Evolutionary conservation across 2,329 filamentous ascomycete species (phyloP), one percentile per base, ranked within the genome.

Genomic region (Cercospora janseana): DNA sequence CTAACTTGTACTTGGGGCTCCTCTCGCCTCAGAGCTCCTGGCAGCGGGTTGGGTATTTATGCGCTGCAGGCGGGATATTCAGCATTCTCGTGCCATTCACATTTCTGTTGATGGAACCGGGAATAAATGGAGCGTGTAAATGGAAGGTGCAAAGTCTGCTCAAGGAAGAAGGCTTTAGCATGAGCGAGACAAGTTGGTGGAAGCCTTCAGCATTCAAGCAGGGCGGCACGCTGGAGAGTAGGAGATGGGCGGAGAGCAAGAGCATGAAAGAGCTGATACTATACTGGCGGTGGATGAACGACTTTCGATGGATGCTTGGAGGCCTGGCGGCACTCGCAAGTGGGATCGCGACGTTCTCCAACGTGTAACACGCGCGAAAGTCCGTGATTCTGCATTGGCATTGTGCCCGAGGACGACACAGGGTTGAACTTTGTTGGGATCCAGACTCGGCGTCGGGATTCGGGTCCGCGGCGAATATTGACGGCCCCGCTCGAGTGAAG

Each of bases 21-120:
- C 12, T 38, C 13, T 29, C 44, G 23, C 32, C 24, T 9, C 15
- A 4, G 13, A 12, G 34, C 23, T 47, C 44, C 24, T 47, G 44
- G 44, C 4, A 41, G 26, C 31, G 1, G 27, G 41, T 7, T 4
- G 35, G 63, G 7, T 70, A 70, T 38, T 26, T 62, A 13, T 46
- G 38, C 6, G 60, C 59, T 4, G 49, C 58, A 4, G 53, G 63
- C 1, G 55, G 58, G 9, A 55, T 68, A 21, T 60, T 61, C 42
- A 66, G 58, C 49, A 68, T 71, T n/a, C 24, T 47, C n/a, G 54
- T 67, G 13, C 68, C 67, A 0, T 67, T 69, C 21, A 71, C 68
- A 1, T 63, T 69, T 40, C 57, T 69, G 21, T 67, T 67, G 50
- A 71, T 71, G 62, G 69, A 71, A 55, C 68, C 68, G 4, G 63